These are phyloP conservation scores for Podosphaera xanthii DNA, from an alignment of 2,329 filamentous ascomycete genomes.

Conservation along the genomic window DNA sequence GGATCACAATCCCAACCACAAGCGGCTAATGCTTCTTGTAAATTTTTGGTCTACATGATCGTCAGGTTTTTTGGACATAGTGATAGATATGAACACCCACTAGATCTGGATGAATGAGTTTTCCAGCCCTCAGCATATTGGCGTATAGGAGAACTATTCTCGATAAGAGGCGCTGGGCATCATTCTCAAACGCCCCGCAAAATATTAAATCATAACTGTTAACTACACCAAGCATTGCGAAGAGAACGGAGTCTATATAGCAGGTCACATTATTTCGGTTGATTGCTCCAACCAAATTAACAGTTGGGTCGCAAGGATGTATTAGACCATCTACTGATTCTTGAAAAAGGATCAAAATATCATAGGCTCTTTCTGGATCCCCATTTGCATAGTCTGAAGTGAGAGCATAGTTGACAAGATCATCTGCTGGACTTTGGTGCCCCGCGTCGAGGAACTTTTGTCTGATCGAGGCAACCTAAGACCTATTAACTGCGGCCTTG, in stretches of 20 bases:
- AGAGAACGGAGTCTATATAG: constrained; percentile 75
- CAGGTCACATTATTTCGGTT: constrained; percentile 81
- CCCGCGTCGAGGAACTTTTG: constrained; percentile 28
- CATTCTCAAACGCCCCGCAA: constrained; percentile 54
- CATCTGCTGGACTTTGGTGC: constrained; percentile 30
- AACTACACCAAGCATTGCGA: constrained; percentile 84
- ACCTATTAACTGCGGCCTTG: not conserved
- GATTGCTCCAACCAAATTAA: constrained; percentile 59
- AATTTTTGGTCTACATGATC: constrained; percentile 41
- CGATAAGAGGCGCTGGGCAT: constrained; percentile 48
- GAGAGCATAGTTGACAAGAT: constrained; percentile 40
- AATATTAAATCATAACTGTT: constrained; percentile 86
- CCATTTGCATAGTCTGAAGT: constrained; percentile 40
- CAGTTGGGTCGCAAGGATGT: constrained; percentile 45
- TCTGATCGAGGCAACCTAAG: constrained; percentile 27
- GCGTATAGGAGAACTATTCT: constrained; percentile 72
- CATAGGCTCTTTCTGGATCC: constrained; percentile 50
- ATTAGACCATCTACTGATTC: constrained; percentile 64
- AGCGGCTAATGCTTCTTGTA: constrained; percentile 61
- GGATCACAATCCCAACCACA: constrained; percentile 78
- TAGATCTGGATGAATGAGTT: constrained; percentile 65
- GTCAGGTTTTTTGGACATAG: constrained; percentile 3
- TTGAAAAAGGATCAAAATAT: constrained; percentile 56
- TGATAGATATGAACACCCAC: constrained; percentile 9
- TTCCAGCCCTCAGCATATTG: constrained; percentile 68